Conservation (phyloP, 2,329 filamentous ascomycete species). For the Capronia americana region DNA sequence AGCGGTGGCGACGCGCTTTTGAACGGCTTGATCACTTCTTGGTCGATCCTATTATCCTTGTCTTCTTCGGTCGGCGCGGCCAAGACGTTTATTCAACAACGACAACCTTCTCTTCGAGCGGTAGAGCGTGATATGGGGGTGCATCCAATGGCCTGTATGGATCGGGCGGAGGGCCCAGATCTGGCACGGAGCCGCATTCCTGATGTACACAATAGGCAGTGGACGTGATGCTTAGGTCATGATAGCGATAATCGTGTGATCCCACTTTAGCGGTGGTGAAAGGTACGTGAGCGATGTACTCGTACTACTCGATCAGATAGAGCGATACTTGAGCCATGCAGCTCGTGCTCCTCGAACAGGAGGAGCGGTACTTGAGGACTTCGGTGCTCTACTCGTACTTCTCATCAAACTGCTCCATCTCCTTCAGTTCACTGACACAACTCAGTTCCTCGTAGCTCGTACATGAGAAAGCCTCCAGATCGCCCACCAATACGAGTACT, state of each 20-base stretch:
- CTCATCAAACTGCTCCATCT: neutral
- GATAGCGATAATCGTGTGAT: slow-evolving; percentile 1
- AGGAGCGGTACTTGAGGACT: neutral
- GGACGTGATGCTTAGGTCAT: slow-evolving; percentile 13
- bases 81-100: neutral
- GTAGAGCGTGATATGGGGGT: neutral
- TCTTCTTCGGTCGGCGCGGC: neutral
- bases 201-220: slow-evolving; percentile 16
- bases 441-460: neutral
- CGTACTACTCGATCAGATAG: neutral
- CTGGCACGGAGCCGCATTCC: slow-evolving; percentile 5
- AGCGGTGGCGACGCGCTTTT: neutral
- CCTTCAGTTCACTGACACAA: neutral
- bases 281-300: neutral
- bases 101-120: neutral
- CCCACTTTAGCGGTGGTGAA: neutral
- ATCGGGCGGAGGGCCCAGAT: neutral
- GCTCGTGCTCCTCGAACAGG: neutral
- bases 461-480: neutral
- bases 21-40: slow-evolving; percentile 1
- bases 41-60: neutral
- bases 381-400: neutral
- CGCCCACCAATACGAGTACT: neutral
- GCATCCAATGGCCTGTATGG: neutral
- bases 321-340: neutral